Evolutionary conservation across 169 alveolate genomes (phyloP).

Genomic region (Cryptosporidium sp.): DNA sequence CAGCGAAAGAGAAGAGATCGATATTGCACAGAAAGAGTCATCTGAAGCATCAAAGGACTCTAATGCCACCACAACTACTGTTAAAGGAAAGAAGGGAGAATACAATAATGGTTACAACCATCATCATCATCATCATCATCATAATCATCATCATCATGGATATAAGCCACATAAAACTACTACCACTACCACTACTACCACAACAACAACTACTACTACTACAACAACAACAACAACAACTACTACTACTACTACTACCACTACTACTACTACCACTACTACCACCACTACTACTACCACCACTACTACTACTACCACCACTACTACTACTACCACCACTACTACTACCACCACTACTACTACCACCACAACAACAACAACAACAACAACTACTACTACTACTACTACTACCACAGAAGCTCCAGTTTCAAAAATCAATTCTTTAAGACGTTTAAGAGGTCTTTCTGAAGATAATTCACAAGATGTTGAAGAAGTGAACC

Average conservation of each 20-base stretch:
- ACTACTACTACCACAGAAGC: background rate
- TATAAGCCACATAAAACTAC: conserved; percentile 34
- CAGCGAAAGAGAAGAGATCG: conserved; percentile 15
- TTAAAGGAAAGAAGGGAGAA: background rate
- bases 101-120: conserved; percentile 16
- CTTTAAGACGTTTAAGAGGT: conserved; percentile 33
- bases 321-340: background rate
- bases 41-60: background rate
- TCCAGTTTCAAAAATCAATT: background rate
- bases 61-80: background rate
- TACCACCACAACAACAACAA: background rate
- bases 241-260: conserved; percentile 10
- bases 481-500: background rate
- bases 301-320: conserved; percentile 8
- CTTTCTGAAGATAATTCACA: conserved; percentile 2
- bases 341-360: conserved; percentile 16
- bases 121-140: conserved; percentile 39
- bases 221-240: background rate
- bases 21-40: background rate
- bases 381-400: background rate
- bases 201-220: conserved; percentile 18
- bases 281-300: background rate
- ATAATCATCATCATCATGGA: conserved; percentile 42
- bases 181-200: conserved; percentile 5
- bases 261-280: background rate